Conservation (phyloP, 176 grass and related monocot species). For the Zea luxurians region DNA sequence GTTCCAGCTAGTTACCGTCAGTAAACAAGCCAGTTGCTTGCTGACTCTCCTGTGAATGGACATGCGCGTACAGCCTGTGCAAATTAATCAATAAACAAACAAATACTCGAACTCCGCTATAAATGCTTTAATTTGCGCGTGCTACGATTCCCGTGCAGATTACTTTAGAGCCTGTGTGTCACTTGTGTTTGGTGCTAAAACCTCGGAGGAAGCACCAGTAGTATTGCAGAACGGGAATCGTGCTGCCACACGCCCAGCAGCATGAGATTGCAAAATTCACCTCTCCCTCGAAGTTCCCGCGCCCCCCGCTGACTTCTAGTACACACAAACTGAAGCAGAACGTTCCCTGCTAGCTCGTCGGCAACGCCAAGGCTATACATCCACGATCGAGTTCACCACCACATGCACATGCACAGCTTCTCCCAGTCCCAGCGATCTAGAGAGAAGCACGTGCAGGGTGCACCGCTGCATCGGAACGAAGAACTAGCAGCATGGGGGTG, state of each 20-base stretch:
- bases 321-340: neutral
- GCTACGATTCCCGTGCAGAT: too few species aligned
- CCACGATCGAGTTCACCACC: neutral
- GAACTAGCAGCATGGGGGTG: slow-evolving; percentile 23
- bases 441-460: neutral
- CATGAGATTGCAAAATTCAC: neutral
- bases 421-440: neutral
- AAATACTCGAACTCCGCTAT: too few species aligned
- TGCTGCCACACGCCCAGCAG: neutral
- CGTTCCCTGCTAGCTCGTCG: neutral
- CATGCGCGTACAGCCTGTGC: too few species aligned
- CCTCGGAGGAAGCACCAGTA: too few species aligned
- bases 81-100: too few species aligned
- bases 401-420: neutral
- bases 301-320: neutral
- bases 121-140: too few species aligned
- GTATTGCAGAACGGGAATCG: neutral
- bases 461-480: neutral
- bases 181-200: too few species aligned
- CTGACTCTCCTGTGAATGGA: too few species aligned
- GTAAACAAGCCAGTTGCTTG: too few species aligned
- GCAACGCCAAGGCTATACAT: neutral
- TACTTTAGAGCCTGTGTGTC: too few species aligned
- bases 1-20: too few species aligned
- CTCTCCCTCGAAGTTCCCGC: neutral